A percentile compares a stretch with the other conserved stretches of the same genome.
Evolutionary conservation across 371 early-diverging fungal species (phyloP).

Genomic region (Lichtheimia hyalospora): DNA sequence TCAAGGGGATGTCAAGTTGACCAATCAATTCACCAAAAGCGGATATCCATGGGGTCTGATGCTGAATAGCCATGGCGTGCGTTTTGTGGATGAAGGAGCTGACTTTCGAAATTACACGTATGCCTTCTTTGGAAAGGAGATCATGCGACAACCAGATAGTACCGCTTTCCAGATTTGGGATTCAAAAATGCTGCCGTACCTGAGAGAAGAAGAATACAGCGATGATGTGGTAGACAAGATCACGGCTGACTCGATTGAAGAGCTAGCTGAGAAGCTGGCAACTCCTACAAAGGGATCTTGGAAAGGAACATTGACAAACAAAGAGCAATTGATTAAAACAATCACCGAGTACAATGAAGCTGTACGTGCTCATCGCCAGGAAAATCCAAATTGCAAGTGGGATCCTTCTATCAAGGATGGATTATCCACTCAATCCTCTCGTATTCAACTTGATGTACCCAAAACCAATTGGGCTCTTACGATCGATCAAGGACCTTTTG

Average conservation of each 20-base stretch:
- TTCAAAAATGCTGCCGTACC: slow-evolving; percentile 5
- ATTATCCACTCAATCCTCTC: slow-evolving; percentile 18
- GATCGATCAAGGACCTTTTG: slow-evolving; percentile 15
- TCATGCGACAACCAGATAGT: slow-evolving; percentile 16
- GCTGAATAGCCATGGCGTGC: slow-evolving; percentile 16
- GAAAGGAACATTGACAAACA: slow-evolving; percentile 9
- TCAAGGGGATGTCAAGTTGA: slow-evolving; percentile 12
- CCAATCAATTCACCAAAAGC: slow-evolving; percentile 21
- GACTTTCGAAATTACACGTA: slow-evolving; percentile 25
- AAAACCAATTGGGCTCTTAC: slow-evolving; percentile 22
- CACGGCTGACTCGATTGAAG: slow-evolving; percentile 14
- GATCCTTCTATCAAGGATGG: slow-evolving; percentile 21
- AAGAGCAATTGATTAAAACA: slow-evolving; percentile 9
- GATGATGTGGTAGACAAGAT: slow-evolving; percentile 21
- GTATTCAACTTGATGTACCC: slow-evolving; percentile 5
- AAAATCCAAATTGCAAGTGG: slow-evolving; percentile 13
- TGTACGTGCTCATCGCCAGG: slow-evolving; percentile 6
- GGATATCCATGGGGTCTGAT: slow-evolving; percentile 22
- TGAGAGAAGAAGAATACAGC: slow-evolving; percentile 18
- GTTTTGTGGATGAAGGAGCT: slow-evolving; percentile 23
- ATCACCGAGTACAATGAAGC: slow-evolving; percentile 16
- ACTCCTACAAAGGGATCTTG: slow-evolving; percentile 2
- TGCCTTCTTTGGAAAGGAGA: slow-evolving; percentile 21
- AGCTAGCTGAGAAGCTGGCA: slow-evolving; percentile 16
- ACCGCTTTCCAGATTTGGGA: slow-evolving; percentile 17